Base-by-base conservation (phyloP, 176 grass and related monocot species). In the Elymus sibiricus region DNA sequence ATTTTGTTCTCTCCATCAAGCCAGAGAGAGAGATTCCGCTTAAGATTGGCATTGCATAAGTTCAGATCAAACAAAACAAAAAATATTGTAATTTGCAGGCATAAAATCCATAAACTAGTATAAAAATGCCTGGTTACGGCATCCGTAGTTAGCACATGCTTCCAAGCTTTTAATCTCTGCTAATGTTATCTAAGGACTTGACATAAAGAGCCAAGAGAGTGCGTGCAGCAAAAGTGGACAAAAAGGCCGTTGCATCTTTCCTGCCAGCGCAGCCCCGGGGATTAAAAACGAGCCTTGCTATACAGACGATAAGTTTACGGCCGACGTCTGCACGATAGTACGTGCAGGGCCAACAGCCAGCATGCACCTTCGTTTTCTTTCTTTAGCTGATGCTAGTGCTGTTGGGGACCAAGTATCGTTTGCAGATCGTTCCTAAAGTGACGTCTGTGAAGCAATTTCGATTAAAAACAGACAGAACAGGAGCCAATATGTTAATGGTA, bases 191-290 rank as follows among this genome's bases (percentile, higher is more conserved):
- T 22, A 79, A 79, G 66, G 74, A 83, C 84, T 80, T 59, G 46
- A 59, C 75, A 90, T 58, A 83, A 82, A 90, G 67, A 46, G 37
- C 67, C 59, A 87, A 77, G 44, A 74, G 71, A 3, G 67, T 43
- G 56, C 32, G 56, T 74, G 80, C 84, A 87, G 74, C 66, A 29
- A 86, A 26, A 82, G 70, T 56, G 49, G 4, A 26, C 82, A 10
- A 19, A 4, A 43, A 73, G 56, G 22, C 42, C 44, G 79, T 58
- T 74, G 32, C 66, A 74, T 65, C 25, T 15, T 25, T 63, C 44
- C 16, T 12, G 68, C 76, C 82, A 85, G 76, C 82, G 76, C 75
- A 80, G 76, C 82, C 58, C 19, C 7, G 32, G 16, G 35, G 24
- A 42, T 0, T 53, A 49, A n/a, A n/a, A n/a, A n/a, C n/a, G 43